phyloP scores from a whole-genome alignment of 768 basidiomycete species.

The Leccinum subtestaceum region DNA sequence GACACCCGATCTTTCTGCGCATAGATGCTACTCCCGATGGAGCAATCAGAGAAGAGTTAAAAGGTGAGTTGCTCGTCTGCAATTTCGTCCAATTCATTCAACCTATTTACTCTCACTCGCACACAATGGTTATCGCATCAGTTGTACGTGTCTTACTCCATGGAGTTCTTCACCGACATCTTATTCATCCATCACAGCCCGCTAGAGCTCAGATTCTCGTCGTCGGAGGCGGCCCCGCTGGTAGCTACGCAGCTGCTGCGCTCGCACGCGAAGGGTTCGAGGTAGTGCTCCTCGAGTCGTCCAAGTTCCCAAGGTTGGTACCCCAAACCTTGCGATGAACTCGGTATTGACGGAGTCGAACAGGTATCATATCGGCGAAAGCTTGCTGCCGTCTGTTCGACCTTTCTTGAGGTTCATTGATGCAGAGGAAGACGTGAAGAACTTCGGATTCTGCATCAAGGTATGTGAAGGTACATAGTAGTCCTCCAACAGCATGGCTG shows the following conservation, averaged over 20 bases:
- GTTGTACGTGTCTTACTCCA: background rate
- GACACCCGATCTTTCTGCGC: background rate
- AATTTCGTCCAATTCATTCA: background rate
- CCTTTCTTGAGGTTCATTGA: constrained; percentile 11
- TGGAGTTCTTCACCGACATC: background rate
- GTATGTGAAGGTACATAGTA: background rate
- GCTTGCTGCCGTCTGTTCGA: constrained; percentile 4
- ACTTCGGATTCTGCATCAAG: constrained; percentile 11
- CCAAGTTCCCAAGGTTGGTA: constrained; percentile 12
- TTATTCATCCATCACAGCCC: background rate
- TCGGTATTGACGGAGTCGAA: background rate
- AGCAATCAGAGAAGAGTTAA: background rate
- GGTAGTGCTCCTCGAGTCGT: constrained; percentile 8
- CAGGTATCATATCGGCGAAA: constrained; percentile 19
- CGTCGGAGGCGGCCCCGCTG: constrained; percentile 12
- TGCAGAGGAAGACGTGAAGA: constrained; percentile 4
- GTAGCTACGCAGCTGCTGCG: constrained; percentile 9
- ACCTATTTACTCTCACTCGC: background rate
- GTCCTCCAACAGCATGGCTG: background rate
- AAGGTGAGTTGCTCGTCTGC: background rate
- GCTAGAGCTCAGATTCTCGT: constrained; percentile 8
- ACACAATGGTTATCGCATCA: background rate
- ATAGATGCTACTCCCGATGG: background rate
- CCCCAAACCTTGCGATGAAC: no score
- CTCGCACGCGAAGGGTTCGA: constrained; percentile 13